Base-by-base conservation (phyloP, 768 basidiomycete species). In the Scleroderma citrinum region DNA sequence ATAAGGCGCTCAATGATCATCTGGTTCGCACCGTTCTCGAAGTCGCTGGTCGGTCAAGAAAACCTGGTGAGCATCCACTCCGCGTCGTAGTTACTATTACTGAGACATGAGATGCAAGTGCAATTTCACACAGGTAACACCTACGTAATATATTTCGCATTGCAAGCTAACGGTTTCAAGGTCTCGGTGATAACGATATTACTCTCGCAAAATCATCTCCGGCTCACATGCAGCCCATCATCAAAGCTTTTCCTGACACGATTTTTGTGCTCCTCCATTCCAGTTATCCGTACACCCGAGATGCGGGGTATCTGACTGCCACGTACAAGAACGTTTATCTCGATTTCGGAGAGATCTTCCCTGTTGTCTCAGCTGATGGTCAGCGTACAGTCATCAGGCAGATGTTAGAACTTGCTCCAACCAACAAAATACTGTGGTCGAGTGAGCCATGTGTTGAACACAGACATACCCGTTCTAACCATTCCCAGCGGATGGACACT, bases 271-370 rank as follows among this genome's bases (percentile, higher is more conserved):
- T 91, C 14, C 71, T 91, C 1, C 88, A 90, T 58, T 75, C 85
- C 4, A 75, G 81, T n/a, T 91, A 90, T 57, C 88, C 88, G 0
- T 89, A 76, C 61, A 85, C 80, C 4, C 76, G 82, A 36, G 87
- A 91, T 49, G 87, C 86, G 6, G 86, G 83, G 5, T 91, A 90
- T 63, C 73, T 91, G 44, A 72, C 85, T 0, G 70, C 85, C 0
- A 77, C 84, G 11, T 88, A 88, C 55, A 59, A 70, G 44, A 90
- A 90, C 53, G 87, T 88, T 11, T 89, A 76, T 57, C 69, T 89
- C 39, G 88, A 91, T 63, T 85, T 90, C 60, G 87, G 88, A 35
- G 84, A 86, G 76, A 70, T 88, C 17, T 90, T 87, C 53, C 86
- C 86, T 0, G 69, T 78, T 47, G 68, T 90, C 36, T 83, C 83